Conservation (phyloP, 345 rosid genomes). For the Lepidium aucheri region DNA sequence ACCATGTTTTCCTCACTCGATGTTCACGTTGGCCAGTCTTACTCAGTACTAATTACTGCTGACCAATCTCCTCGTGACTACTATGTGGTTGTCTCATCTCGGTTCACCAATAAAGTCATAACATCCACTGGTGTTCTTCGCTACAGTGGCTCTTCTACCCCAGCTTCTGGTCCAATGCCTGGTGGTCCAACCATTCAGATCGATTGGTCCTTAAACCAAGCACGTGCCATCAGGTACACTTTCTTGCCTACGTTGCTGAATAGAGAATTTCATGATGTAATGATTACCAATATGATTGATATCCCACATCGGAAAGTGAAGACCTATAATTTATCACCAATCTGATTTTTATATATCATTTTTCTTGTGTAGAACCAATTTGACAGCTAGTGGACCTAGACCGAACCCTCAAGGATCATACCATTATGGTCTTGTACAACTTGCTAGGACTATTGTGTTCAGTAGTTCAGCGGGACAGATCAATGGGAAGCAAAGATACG, state of each 20-base stretch:
- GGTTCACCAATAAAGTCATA: conserved; percentile 52
- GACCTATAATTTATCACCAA: too few relatives aligned
- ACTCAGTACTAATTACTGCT: conserved; percentile 55
- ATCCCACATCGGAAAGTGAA: too few relatives aligned
- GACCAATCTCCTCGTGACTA: conserved; percentile 35
- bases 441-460: conserved; percentile 46
- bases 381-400: conserved; percentile 98
- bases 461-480: conserved; percentile 62
- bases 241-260: not conserved
- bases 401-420: conserved; percentile 99
- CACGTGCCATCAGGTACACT: conserved; percentile 69
- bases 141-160: conserved; percentile 55
- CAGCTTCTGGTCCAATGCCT: conserved; percentile 53
- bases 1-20: conserved; percentile 37
- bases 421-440: conserved; percentile 87
- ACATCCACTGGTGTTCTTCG: conserved; percentile 69
- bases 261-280: not conserved
- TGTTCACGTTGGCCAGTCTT: conserved; percentile 58
- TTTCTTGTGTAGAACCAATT: conserved; percentile 48
- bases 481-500: conserved; percentile 71
- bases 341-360: not conserved
- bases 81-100: conserved; percentile 50
- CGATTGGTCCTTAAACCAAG: conserved; percentile 93
- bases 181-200: conserved; percentile 64
- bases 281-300: too few relatives aligned